A percentile compares a stretch with the other conserved stretches of the same genome.
Evolutionary conservation across 2,329 filamentous ascomycete species (phyloP).

Genomic region (Rhynchosporium agropyri): DNA sequence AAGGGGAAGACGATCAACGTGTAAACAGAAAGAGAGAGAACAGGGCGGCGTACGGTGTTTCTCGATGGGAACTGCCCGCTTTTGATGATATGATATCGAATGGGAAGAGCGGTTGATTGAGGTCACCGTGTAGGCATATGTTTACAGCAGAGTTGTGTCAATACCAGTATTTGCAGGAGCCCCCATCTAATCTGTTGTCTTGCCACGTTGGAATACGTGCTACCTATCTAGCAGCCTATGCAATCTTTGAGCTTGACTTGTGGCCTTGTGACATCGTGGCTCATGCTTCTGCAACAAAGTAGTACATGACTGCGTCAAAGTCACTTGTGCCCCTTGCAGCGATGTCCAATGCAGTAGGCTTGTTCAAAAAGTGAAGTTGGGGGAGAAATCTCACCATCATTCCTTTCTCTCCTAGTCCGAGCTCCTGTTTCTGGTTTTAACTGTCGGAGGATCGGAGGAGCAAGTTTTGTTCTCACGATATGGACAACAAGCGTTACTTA

Average conservation of each 20-base stretch:
- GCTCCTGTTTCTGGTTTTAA: too few relatives aligned
- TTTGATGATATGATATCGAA: slow-evolving; percentile 5
- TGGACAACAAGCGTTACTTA: too few relatives aligned
- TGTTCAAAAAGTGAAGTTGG: too few relatives aligned
- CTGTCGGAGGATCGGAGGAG: not conserved
- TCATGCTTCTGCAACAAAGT: not conserved
- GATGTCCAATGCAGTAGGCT: too few relatives aligned
- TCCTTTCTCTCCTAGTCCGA: too few relatives aligned
- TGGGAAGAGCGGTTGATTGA: not conserved
- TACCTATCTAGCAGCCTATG: too few relatives aligned
- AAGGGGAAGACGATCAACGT: not conserved
- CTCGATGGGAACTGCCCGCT: not conserved
- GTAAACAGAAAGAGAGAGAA: slow-evolving; percentile 14
- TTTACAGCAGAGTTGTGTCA: not conserved
- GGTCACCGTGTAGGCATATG: slow-evolving; percentile 4
- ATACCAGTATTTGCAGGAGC: slow-evolving; percentile 6
- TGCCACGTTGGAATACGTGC: not conserved
- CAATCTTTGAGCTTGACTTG: not conserved
- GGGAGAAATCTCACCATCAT: too few relatives aligned
- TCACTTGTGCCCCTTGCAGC: not conserved
- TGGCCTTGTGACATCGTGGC: not conserved
- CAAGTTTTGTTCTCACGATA: not conserved
- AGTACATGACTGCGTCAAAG: not conserved
- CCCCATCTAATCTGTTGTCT: not conserved
- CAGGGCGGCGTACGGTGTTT: slow-evolving; percentile 34